A percentile compares a stretch with the other conserved stretches of the same genome.
Conservation (phyloP, 345 rosid species). For the Hibiscus mutabilis region DNA sequence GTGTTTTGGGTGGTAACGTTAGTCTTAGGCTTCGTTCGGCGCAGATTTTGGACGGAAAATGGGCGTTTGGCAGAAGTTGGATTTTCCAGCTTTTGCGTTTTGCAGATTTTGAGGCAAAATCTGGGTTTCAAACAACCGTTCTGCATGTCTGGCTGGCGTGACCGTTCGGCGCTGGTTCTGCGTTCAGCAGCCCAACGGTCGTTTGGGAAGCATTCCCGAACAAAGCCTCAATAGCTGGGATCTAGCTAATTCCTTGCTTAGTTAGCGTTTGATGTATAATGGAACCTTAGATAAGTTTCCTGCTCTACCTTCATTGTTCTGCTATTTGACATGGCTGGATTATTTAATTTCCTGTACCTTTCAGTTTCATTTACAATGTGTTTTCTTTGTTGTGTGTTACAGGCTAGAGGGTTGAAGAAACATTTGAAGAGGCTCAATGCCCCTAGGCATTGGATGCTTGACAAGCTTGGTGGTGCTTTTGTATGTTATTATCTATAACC, state of each 20-base stretch:
- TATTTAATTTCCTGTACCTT: background rate
- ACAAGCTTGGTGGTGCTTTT: constrained; percentile 82
- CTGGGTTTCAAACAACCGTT: too few species aligned
- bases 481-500: constrained; percentile 26
- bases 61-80: too few species aligned
- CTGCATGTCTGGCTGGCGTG: too few species aligned
- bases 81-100: too few species aligned
- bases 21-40: background rate
- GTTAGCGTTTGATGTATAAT: background rate
- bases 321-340: background rate
- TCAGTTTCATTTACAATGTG: background rate
- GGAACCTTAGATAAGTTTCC: background rate
- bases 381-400: constrained; percentile 10
- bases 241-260: background rate
- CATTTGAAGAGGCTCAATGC: constrained; percentile 94
- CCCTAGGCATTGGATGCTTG: constrained; percentile 88
- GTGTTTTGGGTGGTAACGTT: background rate
- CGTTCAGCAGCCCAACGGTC: too few species aligned
- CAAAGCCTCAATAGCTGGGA: background rate
- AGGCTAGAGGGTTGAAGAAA: constrained; percentile 91
- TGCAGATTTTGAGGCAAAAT: too few species aligned
- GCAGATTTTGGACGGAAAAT: too few species aligned
- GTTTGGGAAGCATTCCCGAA: too few species aligned
- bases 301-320: background rate
- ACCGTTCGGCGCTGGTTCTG: too few species aligned